phyloP scores from a whole-genome alignment of 2,329 filamentous ascomycete genomes.

The Botryotinia globosa region DNA sequence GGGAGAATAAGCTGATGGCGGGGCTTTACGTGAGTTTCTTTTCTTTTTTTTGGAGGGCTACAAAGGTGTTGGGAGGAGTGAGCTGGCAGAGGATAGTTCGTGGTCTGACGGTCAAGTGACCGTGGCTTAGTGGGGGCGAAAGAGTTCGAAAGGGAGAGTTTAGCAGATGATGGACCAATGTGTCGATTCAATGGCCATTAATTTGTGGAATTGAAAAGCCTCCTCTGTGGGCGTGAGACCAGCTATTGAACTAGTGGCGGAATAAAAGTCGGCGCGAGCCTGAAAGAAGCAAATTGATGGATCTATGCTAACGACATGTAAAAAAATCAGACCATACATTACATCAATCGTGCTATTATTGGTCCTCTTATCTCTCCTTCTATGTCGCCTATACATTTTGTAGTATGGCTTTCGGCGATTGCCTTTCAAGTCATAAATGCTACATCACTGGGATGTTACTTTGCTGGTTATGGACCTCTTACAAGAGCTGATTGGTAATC shows the following conservation, averaged over 20 bases:
- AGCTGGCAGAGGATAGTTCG: neutral
- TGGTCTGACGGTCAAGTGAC: neutral
- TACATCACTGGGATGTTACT: constrained; percentile 72
- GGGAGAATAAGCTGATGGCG: constrained; percentile 74
- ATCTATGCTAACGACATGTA: constrained; percentile 10
- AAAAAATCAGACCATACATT: constrained; percentile 66
- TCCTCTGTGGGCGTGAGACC: neutral
- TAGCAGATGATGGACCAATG: neutral
- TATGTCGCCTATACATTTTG: constrained; percentile 83
- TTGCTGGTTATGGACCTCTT: constrained; percentile 74
- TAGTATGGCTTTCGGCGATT: constrained; percentile 63
- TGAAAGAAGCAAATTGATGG: neutral
- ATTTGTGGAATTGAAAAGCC: neutral
- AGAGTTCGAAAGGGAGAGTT: neutral
- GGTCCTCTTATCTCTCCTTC: constrained; percentile 81
- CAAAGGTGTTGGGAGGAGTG: neutral
- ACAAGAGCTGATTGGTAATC: constrained; percentile 52
- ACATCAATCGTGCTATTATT: constrained; percentile 82
- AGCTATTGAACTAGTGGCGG: neutral
- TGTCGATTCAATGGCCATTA: neutral
- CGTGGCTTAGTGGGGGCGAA: neutral
- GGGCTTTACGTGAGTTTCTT: constrained; percentile 53
- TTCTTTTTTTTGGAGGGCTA: neutral
- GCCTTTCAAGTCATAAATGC: constrained; percentile 81
- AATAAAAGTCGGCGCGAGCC: neutral